These are phyloP conservation scores for Kingdonia uniflora DNA, from an alignment of 164 flowering plant species.

Conservation along the genomic window DNA sequence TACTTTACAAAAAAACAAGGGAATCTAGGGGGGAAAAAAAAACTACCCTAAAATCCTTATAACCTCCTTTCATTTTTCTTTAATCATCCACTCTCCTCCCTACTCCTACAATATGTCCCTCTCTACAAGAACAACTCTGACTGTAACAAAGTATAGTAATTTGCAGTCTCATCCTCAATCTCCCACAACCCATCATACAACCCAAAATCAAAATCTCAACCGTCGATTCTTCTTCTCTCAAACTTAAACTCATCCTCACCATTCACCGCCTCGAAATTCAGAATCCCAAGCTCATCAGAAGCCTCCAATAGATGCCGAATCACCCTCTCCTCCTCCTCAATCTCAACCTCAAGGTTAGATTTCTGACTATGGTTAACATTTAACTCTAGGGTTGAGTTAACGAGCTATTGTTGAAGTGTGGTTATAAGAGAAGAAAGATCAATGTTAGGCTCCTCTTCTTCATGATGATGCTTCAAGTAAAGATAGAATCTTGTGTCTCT, in stretches of 20 bases:
- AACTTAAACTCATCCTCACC: too few relatives aligned
- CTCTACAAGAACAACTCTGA: constrained; percentile 11
- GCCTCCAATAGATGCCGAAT: constrained; percentile 12
- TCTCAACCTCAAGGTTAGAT: neutral
- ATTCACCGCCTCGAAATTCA: too few relatives aligned
- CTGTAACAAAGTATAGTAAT: constrained; percentile 16
- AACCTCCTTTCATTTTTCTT: too few relatives aligned
- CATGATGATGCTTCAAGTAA: constrained; percentile 36
- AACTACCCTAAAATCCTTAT: too few relatives aligned
- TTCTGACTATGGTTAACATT: too few relatives aligned
- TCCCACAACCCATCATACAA: constrained; percentile 37
- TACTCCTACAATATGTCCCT: neutral
- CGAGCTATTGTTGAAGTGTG: constrained; percentile 33
- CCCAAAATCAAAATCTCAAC: neutral
- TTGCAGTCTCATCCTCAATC: constrained; percentile 13
- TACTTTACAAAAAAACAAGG: too few relatives aligned
- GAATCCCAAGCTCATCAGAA: too few relatives aligned
- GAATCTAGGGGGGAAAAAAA: too few relatives aligned
- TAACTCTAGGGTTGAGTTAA: too few relatives aligned
- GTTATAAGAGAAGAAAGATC: constrained; percentile 36
- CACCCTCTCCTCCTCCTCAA: constrained; percentile 18
- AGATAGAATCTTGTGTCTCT: constrained; percentile 32
- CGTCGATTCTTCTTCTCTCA: constrained; percentile 1
- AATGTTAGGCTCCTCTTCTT: constrained; percentile 29
- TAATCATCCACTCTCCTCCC: neutral